Conservation (phyloP, 2,329 filamentous ascomycete genomes). For the Arthrobotrys sinensis region DNA sequence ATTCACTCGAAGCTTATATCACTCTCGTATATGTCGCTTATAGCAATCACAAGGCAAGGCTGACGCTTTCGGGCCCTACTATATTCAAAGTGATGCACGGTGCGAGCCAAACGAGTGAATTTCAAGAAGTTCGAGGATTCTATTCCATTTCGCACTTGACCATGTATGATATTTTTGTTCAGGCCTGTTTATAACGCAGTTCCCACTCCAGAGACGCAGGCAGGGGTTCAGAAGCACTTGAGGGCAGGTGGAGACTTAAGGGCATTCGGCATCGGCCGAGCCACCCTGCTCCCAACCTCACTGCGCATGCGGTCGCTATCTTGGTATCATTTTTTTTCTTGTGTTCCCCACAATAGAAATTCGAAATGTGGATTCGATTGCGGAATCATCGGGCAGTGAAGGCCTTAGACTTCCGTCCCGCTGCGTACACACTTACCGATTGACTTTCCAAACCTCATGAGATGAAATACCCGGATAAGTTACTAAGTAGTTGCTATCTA, state of each 20-base stretch:
- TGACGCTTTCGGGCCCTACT: neutral
- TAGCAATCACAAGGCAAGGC: conserved; percentile 17
- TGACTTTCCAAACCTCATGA: neutral
- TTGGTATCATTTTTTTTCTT: neutral
- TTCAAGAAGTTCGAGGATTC: neutral
- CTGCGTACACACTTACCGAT: conserved; percentile 6
- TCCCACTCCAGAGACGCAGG: conserved; percentile 2
- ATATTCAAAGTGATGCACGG: conserved; percentile 6
- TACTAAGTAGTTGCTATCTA: neutral
- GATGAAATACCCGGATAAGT: conserved; percentile 1
- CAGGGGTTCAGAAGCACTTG: conserved; percentile 4
- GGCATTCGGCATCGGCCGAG: conserved; percentile 24
- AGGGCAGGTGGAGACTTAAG: neutral
- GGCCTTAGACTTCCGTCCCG: conserved; percentile 4
- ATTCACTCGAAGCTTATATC: conserved; percentile 17
- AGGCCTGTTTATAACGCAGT: conserved; percentile 20
- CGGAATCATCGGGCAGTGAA: conserved; percentile 24
- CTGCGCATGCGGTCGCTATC: neutral
- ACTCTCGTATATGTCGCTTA: conserved; percentile 2
- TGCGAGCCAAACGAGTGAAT: conserved; percentile 18
- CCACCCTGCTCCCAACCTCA: conserved; percentile 1
- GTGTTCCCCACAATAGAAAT: conserved; percentile 4
- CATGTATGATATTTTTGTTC: conserved; percentile 32
- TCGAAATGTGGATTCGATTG: conserved; percentile 8
- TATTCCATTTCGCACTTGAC: neutral